These are phyloP conservation scores for Amylocarpus encephaloides DNA, from an alignment of 2,329 filamentous ascomycete species.

Conservation along the genomic window DNA sequence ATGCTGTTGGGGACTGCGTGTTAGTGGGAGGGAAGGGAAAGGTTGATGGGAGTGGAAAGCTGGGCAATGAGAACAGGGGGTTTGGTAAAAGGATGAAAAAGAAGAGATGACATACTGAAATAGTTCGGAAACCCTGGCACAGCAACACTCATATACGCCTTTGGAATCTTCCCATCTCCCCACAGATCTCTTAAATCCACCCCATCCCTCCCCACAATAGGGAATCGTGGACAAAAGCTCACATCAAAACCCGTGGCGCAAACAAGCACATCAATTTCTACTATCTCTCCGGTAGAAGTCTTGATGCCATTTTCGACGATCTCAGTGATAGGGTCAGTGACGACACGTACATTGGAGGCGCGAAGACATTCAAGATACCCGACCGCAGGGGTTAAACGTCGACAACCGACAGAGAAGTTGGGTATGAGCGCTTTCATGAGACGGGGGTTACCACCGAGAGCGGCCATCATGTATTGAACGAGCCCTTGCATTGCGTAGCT, in stretches of 20 bases:
- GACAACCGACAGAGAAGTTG: constrained; percentile 37
- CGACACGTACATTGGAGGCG: constrained; percentile 31
- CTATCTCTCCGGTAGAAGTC: constrained; percentile 23
- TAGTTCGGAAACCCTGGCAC: constrained; percentile 14
- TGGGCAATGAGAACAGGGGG: neutral
- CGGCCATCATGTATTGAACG: constrained; percentile 40
- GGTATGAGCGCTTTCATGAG: constrained; percentile 43
- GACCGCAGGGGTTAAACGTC: constrained; percentile 35
- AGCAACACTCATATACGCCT: constrained; percentile 3
- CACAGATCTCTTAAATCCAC: constrained; percentile 6
- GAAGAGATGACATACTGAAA: constrained; percentile 11
- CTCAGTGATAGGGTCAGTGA: constrained; percentile 40
- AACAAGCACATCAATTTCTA: constrained; percentile 34
- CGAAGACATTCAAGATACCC: constrained; percentile 34
- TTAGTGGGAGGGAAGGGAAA: too few species aligned
- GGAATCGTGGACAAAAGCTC: constrained; percentile 22
- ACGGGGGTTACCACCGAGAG: constrained; percentile 41
- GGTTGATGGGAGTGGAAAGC: too few species aligned
- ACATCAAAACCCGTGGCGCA: constrained; percentile 32
- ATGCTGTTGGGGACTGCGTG: too few species aligned
- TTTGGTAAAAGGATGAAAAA: too few species aligned
- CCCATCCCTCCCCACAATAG: constrained; percentile 18
- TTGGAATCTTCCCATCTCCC: constrained; percentile 3
- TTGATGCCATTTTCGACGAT: constrained; percentile 32
- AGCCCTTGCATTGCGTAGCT: constrained; percentile 4